A percentile compares a stretch with the other conserved stretches of the same genome.
Conservation (phyloP, 2,329 filamentous ascomycete genomes). For the Cladosporium halotolerans region DNA sequence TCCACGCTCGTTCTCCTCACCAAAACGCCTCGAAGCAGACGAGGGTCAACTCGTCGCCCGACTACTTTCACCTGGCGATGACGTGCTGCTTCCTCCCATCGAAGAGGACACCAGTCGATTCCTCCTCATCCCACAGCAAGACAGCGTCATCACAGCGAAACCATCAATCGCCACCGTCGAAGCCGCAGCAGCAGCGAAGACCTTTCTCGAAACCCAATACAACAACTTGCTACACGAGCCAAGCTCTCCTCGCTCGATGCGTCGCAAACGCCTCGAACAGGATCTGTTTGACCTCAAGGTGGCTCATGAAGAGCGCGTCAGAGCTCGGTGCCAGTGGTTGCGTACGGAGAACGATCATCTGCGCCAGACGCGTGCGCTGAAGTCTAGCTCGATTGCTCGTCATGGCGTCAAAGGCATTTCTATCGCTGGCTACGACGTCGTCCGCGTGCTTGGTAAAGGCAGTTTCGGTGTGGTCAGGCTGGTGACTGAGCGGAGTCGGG, state of each 20-base stretch:
- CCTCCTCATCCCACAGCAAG: constrained; percentile 28
- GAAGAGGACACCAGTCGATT: constrained; percentile 26
- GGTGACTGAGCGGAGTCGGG: constrained; percentile 49
- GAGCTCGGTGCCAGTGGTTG: constrained; percentile 53
- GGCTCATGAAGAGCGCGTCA: constrained; percentile 49
- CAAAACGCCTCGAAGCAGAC: constrained; percentile 23
- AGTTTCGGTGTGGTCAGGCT: constrained; percentile 90
- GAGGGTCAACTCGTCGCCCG: constrained; percentile 22
- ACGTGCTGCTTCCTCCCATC: constrained; percentile 27
- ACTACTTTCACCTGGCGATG: constrained; percentile 15
- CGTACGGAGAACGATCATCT: constrained; percentile 67
- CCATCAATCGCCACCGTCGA: constrained; percentile 62
- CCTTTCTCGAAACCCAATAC: constrained; percentile 80
- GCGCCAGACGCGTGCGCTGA: constrained; percentile 65
- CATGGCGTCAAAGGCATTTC: constrained; percentile 46
- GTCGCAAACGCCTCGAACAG: constrained; percentile 57
- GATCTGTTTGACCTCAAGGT: constrained; percentile 56
- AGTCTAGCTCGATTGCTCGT: constrained; percentile 50
- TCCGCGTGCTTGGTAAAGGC: constrained; percentile 82
- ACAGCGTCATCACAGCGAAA: constrained; percentile 18
- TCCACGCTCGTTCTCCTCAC: constrained; percentile 20
- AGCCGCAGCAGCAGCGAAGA: constrained; percentile 70
- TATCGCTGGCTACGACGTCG: constrained; percentile 65
- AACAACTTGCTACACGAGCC: constrained; percentile 56
- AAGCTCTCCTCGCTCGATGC: constrained; percentile 53